These are phyloP conservation scores for Aethionema arabicum DNA, from an alignment of 345 rosid genomes.

Conservation along the genomic window DNA sequence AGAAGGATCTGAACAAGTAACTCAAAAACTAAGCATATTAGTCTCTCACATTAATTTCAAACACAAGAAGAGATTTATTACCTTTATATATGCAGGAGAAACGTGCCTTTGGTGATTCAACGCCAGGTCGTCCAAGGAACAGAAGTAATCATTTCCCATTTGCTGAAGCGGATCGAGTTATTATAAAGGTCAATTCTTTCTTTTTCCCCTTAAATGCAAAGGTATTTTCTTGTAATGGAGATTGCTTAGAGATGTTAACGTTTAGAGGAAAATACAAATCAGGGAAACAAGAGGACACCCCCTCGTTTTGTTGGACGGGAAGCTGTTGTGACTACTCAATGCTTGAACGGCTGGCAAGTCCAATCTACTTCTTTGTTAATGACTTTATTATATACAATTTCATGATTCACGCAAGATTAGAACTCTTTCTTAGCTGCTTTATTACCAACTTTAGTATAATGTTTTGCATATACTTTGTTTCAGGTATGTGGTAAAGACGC, in stretches of 20 bases:
- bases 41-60: slow-evolving; percentile 12
- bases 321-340: slow-evolving; percentile 92
- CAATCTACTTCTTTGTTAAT: neutral
- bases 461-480: slow-evolving; percentile 7
- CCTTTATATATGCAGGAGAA: slow-evolving; percentile 55
- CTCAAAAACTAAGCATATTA: slow-evolving; percentile 11
- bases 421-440: neutral
- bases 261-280: slow-evolving; percentile 37
- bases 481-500: slow-evolving; percentile 96
- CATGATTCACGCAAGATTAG: neutral
- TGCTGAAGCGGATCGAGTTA: slow-evolving; percentile 77
- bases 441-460: neutral
- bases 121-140: slow-evolving; percentile 53
- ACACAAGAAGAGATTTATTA: neutral
- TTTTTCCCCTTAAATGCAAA: slow-evolving; percentile 2
- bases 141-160: slow-evolving; percentile 90
- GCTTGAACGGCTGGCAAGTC: slow-evolving; percentile 91
- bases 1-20: slow-evolving; percentile 85
- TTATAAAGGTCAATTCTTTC: slow-evolving; percentile 63
- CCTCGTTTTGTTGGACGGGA: slow-evolving; percentile 93
- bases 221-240: slow-evolving; percentile 14
- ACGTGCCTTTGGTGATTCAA: slow-evolving; percentile 52
- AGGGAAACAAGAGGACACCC: slow-evolving; percentile 98
- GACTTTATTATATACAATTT: slow-evolving; percentile 1
- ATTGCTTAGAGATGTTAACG: slow-evolving; percentile 17